Evolutionary conservation across 2,329 filamentous ascomycete species (phyloP), one percentile per base, ranked within the genome.

Genomic region (Monosporascus cannonballus): DNA sequence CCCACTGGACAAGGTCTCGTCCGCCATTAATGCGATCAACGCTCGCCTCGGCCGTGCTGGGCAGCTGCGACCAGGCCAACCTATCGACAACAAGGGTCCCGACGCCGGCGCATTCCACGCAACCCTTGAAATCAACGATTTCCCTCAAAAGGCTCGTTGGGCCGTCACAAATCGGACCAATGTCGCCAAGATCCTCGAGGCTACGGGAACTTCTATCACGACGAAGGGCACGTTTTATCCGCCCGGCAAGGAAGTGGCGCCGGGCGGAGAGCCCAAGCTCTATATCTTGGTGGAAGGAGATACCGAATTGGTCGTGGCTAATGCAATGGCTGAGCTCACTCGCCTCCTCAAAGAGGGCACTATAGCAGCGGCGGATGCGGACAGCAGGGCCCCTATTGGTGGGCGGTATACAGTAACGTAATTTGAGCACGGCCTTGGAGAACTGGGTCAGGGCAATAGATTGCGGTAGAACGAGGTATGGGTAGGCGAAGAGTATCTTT

Each of bases 211-310:
- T 1, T 96, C 90, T 6, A 99, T 99, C 69, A 99, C 94, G 0
- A 96, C 91, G 45, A 99, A 99, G 76, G 94, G 94, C 60, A 94
- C 81, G 56, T 97, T 90, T 70, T 97, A 97, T 64, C 71, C 86
- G 1, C 66, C 84, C 2, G 92, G 91, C 59, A 96, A 96, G 68
- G 86, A 90, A 59, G 90, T 90, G 2, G 83, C 79, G 7, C 70
- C 86, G 0, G 85, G 83, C 37, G 87, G 86, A 51, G 85, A 91
- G 61, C 88, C 94, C n/a, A 97, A 97, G 76, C 76, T 99, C 62
- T 99, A 97, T 69, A 96, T 99, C 64, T 80, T 99, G 55, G 95
- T 99, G 53, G 94, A 99, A 69, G 94, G 94, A 42, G 94, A 99
- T 65, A 97, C 94, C 0, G 94, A 99, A 71, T 77, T 96, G 50